phyloP scores from a whole-genome alignment of 495 filamentous ascomycete species.

The Stereocaulon alpinum region DNA sequence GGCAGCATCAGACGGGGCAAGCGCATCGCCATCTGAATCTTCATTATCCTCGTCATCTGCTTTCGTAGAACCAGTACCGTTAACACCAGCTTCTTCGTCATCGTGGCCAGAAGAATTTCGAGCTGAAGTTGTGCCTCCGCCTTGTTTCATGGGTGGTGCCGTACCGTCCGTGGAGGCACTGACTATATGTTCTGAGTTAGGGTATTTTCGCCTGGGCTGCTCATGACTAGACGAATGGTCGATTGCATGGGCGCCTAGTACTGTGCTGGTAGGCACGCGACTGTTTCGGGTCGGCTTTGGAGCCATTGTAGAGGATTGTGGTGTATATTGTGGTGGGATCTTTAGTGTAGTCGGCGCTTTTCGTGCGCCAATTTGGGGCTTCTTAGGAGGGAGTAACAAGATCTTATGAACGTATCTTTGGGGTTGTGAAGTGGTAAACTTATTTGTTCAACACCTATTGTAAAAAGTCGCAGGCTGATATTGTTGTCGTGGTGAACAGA shows the following conservation, averaged over 20 bases:
- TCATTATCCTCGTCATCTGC: constrained; percentile 38
- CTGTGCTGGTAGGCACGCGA: not conserved
- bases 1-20: constrained; percentile 43
- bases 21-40: constrained; percentile 37
- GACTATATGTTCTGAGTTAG: not conserved
- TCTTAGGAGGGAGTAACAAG: not conserved
- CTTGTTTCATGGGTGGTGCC: constrained; percentile 5
- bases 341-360: not conserved
- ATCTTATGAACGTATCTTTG: not conserved
- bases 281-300: not conserved
- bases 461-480: not conserved
- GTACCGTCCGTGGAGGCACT: not conserved
- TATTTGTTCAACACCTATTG: not conserved
- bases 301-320: not conserved
- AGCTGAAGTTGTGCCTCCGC: constrained; percentile 15
- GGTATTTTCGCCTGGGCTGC: constrained; percentile 2
- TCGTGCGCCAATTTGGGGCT: not conserved
- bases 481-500: not conserved
- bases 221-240: constrained; percentile 3
- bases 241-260: not conserved
- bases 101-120: constrained; percentile 28
- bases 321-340: not conserved
- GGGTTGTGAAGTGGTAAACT: not conserved
- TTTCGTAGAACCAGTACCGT: constrained; percentile 36
- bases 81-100: constrained; percentile 39